These are phyloP conservation scores for Trypanosoma caninum DNA, from an alignment of 208 protist species.

Conservation along the genomic window DNA sequence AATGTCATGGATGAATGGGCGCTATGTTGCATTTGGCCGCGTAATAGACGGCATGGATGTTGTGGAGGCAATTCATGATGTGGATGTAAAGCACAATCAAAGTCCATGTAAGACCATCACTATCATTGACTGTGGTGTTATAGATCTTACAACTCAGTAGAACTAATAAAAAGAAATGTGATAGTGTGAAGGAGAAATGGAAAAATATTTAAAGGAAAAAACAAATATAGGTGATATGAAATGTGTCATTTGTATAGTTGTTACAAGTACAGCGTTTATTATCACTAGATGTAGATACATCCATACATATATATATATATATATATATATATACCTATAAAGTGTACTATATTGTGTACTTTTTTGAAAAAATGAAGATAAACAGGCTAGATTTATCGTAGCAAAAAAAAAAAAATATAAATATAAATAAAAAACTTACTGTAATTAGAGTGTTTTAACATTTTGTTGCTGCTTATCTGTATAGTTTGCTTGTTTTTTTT, in stretches of 20 bases:
- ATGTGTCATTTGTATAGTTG: no score
- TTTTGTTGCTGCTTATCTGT: no score
- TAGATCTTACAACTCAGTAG: conserved; percentile 58
- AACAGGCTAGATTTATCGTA: no score
- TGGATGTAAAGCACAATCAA: conserved; percentile 84
- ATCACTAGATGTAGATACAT: no score
- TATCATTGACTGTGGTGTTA: conserved; percentile 79
- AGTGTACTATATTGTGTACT: conserved; percentile 1
- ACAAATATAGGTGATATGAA: no score
- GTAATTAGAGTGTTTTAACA: no score
- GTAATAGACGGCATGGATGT: conserved; percentile 90
- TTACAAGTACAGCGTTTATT: no score
- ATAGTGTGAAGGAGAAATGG: no score
- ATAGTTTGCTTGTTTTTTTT: background rate
- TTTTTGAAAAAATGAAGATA: no score
- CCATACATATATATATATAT: background rate
- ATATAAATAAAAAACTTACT: background rate
- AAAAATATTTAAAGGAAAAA: no score
- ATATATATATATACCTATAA: conserved; percentile 7
- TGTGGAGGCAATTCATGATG: conserved; percentile 76
- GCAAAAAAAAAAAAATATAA: background rate
- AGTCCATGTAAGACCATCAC: conserved; percentile 47
- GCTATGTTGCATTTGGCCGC: conserved; percentile 95
- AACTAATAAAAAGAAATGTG: no score
- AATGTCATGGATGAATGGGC: conserved; percentile 90